phyloP scores from a whole-genome alignment of 2,329 filamentous ascomycete genomes.

The Falciphora oryzae region DNA sequence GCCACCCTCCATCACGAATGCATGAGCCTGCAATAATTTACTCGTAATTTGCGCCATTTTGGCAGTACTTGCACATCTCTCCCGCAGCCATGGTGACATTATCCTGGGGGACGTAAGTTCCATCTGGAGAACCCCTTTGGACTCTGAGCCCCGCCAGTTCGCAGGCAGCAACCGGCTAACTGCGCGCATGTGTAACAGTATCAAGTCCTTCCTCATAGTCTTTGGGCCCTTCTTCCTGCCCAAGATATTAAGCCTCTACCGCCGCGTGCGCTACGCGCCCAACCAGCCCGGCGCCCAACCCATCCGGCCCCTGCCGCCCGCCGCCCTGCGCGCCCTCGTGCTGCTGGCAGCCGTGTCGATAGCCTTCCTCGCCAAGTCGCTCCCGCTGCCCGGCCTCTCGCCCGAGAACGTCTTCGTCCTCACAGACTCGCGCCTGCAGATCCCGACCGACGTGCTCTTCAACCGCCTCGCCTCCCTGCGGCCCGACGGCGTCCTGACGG shows the following conservation, averaged over 20 bases:
- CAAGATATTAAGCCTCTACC: conserved; percentile 59
- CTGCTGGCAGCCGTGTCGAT: conserved; percentile 38
- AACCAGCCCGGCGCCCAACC: conserved; percentile 34
- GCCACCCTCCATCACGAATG: not conserved
- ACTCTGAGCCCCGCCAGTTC: not conserved
- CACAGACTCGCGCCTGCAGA: conserved; percentile 78
- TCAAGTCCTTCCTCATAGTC: conserved; percentile 52
- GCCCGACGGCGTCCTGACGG: conserved; percentile 39
- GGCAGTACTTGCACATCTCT: not conserved
- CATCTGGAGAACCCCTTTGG: not conserved
- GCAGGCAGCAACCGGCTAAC: not conserved
- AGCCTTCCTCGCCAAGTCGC: conserved; percentile 54
- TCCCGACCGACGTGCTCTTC: conserved; percentile 79
- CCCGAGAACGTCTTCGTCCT: conserved; percentile 76
- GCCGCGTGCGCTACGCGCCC: conserved; percentile 42
- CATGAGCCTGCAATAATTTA: not conserved
- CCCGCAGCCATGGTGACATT: conserved; percentile 26
- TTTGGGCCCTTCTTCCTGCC: conserved; percentile 69
- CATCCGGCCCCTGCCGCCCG: conserved; percentile 30
- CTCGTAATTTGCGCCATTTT: not conserved
- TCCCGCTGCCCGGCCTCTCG: conserved; percentile 52
- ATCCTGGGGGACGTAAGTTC: conserved; percentile 44
- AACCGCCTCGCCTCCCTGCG: conserved; percentile 60
- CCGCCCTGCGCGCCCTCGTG: conserved; percentile 54
- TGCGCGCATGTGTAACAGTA: conserved; percentile 25